Percentiles rank a stretch among this genome's conserved stretches.
phyloP scores from a whole-genome alignment of 495 filamentous ascomycete genomes.

The Viridothelium virens region DNA sequence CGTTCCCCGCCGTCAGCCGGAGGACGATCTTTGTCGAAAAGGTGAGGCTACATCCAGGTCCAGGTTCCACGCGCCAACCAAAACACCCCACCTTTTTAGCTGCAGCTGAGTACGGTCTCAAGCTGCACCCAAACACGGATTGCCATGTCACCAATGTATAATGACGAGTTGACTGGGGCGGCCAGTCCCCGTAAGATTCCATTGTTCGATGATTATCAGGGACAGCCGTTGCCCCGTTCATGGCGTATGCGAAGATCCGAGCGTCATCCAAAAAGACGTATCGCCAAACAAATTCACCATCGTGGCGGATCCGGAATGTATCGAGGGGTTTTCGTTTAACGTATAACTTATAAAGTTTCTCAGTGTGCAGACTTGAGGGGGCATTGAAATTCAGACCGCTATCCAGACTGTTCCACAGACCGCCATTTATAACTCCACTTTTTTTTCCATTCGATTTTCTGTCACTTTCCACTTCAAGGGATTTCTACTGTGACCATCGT shows the following conservation, averaged over 20 bases:
- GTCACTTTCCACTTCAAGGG: neutral
- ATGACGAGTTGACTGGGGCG: slow-evolving; percentile 7
- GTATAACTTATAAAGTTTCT: neutral
- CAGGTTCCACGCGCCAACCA: slow-evolving; percentile 4
- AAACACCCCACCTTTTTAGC: slow-evolving; percentile 2
- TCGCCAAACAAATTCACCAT: neutral
- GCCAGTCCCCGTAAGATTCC: neutral
- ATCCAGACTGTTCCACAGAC: neutral
- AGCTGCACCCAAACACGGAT: neutral
- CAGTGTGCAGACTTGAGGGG: neutral
- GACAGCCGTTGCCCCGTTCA: neutral
- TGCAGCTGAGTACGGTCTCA: neutral
- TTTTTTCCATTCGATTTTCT: neutral
- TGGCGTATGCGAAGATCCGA: neutral
- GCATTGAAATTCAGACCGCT: neutral
- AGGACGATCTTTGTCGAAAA: neutral
- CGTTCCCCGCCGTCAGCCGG: neutral
- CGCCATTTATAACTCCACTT: neutral
- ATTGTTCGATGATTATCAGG: neutral
- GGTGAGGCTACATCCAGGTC: slow-evolving; percentile 3
- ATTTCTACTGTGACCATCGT: neutral
- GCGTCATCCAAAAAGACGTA: neutral
- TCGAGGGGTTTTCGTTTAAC: neutral
- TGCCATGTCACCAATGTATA: slow-evolving; percentile 11
- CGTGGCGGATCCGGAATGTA: neutral